Evolutionary conservation across 1,284 basidiomycete genomes (phyloP).

Genomic region (Sanguinoderma infundibulare): DNA sequence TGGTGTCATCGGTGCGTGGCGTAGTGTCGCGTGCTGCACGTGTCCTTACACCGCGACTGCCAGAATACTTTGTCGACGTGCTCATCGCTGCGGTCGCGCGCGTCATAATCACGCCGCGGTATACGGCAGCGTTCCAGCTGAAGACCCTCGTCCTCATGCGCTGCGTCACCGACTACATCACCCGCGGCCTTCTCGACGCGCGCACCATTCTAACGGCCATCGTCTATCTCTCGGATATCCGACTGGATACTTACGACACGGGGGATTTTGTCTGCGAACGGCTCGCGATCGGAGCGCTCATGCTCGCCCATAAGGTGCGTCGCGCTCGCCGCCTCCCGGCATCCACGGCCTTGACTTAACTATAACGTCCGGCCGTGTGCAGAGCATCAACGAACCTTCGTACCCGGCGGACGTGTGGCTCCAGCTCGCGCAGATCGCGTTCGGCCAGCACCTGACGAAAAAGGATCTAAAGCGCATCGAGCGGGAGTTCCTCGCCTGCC

Average conservation of each 20-base stretch:
- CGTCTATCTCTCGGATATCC: slow-evolving; percentile 62
- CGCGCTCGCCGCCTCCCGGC: slow-evolving; percentile 18
- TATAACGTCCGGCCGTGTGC: slow-evolving; percentile 54
- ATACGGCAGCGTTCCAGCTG: slow-evolving; percentile 11
- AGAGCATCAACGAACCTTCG: slow-evolving; percentile 53
- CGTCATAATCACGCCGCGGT: slow-evolving; percentile 8
- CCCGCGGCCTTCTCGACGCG: slow-evolving; percentile 45
- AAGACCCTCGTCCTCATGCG: slow-evolving; percentile 7
- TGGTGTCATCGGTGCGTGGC: slow-evolving; percentile 55
- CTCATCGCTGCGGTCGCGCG: slow-evolving; percentile 13
- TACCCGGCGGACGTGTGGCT: not conserved
- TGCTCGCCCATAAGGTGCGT: slow-evolving; percentile 65
- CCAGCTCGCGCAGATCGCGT: not conserved
- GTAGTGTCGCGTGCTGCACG: not conserved
- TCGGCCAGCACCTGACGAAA: not conserved
- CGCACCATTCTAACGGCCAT: slow-evolving; percentile 59
- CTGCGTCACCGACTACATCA: slow-evolving; percentile 8
- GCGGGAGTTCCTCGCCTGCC: slow-evolving; percentile 65
- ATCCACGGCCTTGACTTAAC: not conserved
- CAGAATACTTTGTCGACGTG: slow-evolving; percentile 22
- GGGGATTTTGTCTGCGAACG: slow-evolving; percentile 70
- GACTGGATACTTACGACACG: slow-evolving; percentile 58
- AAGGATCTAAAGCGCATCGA: slow-evolving; percentile 44
- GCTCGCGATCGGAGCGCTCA: slow-evolving; percentile 68
- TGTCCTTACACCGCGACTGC: not conserved